Evolutionary conservation across 441 rosid species (phyloP), one percentile per base, ranked within the genome.

Genomic region (Aleurites moluccanus): DNA sequence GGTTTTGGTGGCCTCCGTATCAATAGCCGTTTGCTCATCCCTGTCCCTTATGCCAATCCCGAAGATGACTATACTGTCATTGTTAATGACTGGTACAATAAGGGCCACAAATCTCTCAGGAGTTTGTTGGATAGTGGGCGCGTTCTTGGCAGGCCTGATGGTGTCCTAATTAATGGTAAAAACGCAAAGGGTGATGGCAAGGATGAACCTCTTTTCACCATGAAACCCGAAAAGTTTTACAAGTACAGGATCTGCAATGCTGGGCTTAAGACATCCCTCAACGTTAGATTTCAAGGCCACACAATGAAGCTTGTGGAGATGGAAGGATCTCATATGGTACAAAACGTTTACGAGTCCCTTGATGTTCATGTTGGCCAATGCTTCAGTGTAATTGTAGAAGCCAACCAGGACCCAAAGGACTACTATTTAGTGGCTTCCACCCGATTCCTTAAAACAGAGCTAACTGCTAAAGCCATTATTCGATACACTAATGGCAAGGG

Each of bases 321-420:
- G 91, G 97, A 91, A 64, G 92, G 97, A 0, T 89, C 94, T 9
- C 97, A 92, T 76, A 82, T 79, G 25, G 74, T 88, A 14, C 95
- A 92, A 77, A 92, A 92, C 80, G 42, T 45, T 20, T 92, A 90
- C 74, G 89, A 86, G 6, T 88, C 95, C 16, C 89, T 92, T 1
- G 97, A 92, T 21, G 86, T 90, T 11, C 97, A 92, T 15, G 84
- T 90, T 2, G 95, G 95, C 2, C 89, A 86, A 61, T 92, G 97
- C 82, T 86, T 67, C 28, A 30, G 78, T 0, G 92, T 90, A 7
- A 87, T 89, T 10, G 93, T 92, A 30, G 82, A 86, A 0, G 91
- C 93, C 40, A 67, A 88, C 78, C 80, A 92, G 53, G 76, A 59
- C 0, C 86, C 89, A 9, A 86, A 75, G 77, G 93, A 86, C 82